Conservation (phyloP, 164 flowering plant genomes). For the Tinospora cordifolia region DNA sequence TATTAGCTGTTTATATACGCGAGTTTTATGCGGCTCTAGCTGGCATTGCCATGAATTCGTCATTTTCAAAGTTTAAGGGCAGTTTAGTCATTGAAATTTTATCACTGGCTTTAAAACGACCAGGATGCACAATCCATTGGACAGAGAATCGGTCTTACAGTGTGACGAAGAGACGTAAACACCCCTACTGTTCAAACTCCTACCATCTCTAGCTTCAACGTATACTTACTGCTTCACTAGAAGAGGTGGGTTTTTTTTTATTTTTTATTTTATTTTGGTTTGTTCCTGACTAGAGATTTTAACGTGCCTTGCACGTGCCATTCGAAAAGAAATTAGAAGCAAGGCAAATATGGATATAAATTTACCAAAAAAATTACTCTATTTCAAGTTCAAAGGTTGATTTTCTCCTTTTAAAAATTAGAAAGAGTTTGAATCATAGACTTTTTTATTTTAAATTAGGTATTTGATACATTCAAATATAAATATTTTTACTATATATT, state of each 20-base stretch:
- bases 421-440: too few relatives aligned
- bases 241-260: not conserved
- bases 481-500: too few relatives aligned
- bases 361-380: too few relatives aligned
- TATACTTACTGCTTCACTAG: not conserved
- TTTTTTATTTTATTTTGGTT: not conserved
- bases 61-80: not conserved
- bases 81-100: not conserved
- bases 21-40: conserved; percentile 9
- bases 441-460: too few relatives aligned
- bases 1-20: not conserved
- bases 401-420: too few relatives aligned
- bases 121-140: not conserved
- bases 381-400: too few relatives aligned
- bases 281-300: too few relatives aligned
- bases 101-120: not conserved
- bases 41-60: conserved; percentile 14
- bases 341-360: too few relatives aligned
- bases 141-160: not conserved
- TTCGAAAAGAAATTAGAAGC: not conserved
- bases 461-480: too few relatives aligned
- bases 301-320: not conserved
- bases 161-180: not conserved
- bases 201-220: not conserved
- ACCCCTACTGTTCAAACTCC: not conserved